These are phyloP conservation scores for Botrytis aclada DNA, from an alignment of 2,329 filamentous ascomycete species.

Conservation along the genomic window DNA sequence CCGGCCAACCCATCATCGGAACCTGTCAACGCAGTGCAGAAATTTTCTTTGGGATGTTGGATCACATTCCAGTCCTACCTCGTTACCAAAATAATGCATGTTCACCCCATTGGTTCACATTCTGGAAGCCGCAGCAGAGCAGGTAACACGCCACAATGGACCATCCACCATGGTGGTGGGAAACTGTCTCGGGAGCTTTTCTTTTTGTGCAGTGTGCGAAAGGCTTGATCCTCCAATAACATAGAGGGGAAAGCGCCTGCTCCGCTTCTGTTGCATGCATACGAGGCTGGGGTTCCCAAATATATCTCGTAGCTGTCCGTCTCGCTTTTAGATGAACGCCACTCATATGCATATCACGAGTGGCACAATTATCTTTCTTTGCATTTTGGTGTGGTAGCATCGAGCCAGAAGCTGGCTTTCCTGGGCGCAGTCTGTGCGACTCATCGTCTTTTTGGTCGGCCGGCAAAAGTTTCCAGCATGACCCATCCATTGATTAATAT, in stretches of 20 bases:
- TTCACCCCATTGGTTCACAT: background rate
- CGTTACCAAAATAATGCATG: slow-evolving; percentile 9
- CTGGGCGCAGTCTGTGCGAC: slow-evolving; percentile 3
- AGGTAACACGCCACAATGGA: slow-evolving; percentile 10
- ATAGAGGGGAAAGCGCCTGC: background rate
- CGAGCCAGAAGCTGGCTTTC: background rate
- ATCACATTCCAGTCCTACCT: background rate
- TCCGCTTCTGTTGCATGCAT: slow-evolving; percentile 11
- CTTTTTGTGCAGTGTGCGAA: background rate
- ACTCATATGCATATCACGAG: slow-evolving; percentile 13
- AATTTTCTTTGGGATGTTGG: background rate
- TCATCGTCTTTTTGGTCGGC: background rate
- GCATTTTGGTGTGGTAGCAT: slow-evolving; percentile 9
- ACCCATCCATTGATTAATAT: slow-evolving; percentile 11
- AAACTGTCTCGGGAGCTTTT: slow-evolving; percentile 16
- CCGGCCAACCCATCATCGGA: slow-evolving; percentile 3
- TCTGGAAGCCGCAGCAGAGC: background rate
- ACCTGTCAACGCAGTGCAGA: slow-evolving; percentile 12
- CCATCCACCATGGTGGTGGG: slow-evolving; percentile 2
- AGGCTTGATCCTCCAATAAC: background rate
- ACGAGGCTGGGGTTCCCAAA: background rate
- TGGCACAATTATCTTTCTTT: background rate
- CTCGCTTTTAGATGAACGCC: background rate
- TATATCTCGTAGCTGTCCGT: background rate
- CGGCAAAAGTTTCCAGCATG: slow-evolving; percentile 20